A percentile compares a stretch with the other conserved stretches of the same genome.
Conservation (phyloP, 768 basidiomycete species). For the Amanita jacksonii region DNA sequence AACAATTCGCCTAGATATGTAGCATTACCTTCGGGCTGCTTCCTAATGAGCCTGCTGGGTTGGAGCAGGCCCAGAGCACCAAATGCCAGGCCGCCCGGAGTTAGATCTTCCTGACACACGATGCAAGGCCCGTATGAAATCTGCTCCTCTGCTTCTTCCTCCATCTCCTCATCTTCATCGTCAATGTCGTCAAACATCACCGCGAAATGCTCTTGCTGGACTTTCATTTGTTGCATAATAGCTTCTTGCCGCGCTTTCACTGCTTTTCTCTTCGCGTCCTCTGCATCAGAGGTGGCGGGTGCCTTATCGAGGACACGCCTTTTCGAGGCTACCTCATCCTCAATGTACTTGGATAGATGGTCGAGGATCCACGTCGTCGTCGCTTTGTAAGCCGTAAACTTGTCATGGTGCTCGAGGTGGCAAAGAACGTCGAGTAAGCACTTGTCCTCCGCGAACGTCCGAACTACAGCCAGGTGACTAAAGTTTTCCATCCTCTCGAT, state of each 20-base stretch:
- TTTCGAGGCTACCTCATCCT: slow-evolving; percentile 43
- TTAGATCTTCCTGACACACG: slow-evolving; percentile 94
- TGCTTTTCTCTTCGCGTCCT: slow-evolving; percentile 70
- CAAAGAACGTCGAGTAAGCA: slow-evolving; percentile 68
- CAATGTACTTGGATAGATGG: slow-evolving; percentile 44
- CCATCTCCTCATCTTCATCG: slow-evolving; percentile 60
- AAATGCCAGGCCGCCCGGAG: slow-evolving; percentile 57
- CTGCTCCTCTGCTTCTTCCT: slow-evolving; percentile 36
- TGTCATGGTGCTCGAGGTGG: slow-evolving; percentile 66
- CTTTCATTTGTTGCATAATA: slow-evolving; percentile 94
- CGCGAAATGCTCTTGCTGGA: slow-evolving; percentile 82
- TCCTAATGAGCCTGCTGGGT: slow-evolving; percentile 76
- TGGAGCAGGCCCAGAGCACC: slow-evolving; percentile 84
- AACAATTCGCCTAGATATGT: slow-evolving; percentile 68
- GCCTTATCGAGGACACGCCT: slow-evolving; percentile 33
- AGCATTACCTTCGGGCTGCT: slow-evolving; percentile 60
- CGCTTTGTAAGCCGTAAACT: slow-evolving; percentile 61
- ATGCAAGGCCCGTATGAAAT: slow-evolving; percentile 88
- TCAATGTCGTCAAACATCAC: slow-evolving; percentile 65
- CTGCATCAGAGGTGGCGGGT: slow-evolving; percentile 35
- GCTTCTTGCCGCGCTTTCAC: slow-evolving; percentile 88
- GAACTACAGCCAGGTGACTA: slow-evolving; percentile 43
- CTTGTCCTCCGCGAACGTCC: slow-evolving; percentile 47
- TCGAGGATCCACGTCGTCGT: slow-evolving; percentile 71
- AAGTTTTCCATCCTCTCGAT: slow-evolving; percentile 62